phyloP scores from a whole-genome alignment of 495 filamentous ascomycete species.

The Neurospora sp. region DNA sequence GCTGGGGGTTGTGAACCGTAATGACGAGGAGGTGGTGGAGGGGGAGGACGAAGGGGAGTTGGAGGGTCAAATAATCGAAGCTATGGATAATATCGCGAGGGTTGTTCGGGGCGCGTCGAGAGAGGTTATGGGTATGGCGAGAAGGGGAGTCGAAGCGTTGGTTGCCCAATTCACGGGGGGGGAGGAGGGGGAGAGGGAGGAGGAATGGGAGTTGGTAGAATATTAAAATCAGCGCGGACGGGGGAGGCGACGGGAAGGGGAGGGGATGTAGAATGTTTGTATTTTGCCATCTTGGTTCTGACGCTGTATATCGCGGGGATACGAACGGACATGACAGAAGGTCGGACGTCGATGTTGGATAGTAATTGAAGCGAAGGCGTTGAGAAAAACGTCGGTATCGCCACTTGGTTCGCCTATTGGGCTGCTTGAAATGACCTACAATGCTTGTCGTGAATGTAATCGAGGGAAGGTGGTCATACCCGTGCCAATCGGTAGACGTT shows the following conservation, averaged over 20 bases:
- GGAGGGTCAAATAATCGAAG: background rate
- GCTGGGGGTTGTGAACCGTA: slow-evolving; percentile 3
- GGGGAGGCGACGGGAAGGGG: background rate
- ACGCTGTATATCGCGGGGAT: background rate
- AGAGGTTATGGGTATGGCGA: background rate
- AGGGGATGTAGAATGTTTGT: background rate
- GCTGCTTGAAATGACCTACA: background rate
- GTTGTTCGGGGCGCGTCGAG: background rate
- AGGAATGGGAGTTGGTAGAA: background rate
- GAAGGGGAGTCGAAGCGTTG: background rate
- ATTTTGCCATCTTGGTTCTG: background rate
- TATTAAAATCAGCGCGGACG: background rate
- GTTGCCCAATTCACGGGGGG: background rate
- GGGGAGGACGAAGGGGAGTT: background rate
- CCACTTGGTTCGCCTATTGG: background rate
- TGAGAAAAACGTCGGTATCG: background rate
- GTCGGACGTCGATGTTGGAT: background rate
- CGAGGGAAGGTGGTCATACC: background rate
- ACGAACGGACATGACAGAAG: background rate
- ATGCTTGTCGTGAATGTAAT: background rate
- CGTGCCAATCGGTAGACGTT: background rate
- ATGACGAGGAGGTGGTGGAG: background rate
- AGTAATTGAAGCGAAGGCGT: background rate
- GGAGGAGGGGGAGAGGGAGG: background rate
- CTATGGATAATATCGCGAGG: background rate